A percentile compares a stretch with the other conserved stretches of the same genome.
phyloP scores from a whole-genome alignment of 495 filamentous ascomycete species.

The Xylaria scruposa region DNA sequence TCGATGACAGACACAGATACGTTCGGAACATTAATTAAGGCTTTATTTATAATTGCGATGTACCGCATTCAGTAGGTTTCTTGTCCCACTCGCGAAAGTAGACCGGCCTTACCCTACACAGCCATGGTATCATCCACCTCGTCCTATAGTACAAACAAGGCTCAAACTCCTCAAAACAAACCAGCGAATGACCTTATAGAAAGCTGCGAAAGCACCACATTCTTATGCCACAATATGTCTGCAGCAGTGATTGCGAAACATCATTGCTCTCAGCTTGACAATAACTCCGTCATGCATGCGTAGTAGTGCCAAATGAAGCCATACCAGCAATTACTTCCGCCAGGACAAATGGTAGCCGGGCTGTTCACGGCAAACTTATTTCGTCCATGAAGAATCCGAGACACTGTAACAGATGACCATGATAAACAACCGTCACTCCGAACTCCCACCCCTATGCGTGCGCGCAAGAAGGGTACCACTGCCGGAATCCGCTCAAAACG shows the following conservation, averaged over 20 bases:
- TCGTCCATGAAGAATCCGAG: neutral
- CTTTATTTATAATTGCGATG: constrained; percentile 10
- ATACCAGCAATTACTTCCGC: constrained; percentile 11
- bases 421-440: constrained; percentile 7
- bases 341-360: neutral
- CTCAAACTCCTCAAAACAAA: constrained; percentile 8
- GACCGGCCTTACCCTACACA: constrained; percentile 6
- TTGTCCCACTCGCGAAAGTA: constrained; percentile 13
- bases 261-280: constrained; percentile 11
- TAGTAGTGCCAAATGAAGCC: constrained; percentile 2
- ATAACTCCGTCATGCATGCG: neutral
- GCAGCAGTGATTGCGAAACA: neutral
- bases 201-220: neutral
- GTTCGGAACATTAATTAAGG: constrained; percentile 9
- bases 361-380: neutral
- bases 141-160: constrained; percentile 20
- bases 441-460: neutral
- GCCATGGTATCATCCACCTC: constrained; percentile 14
- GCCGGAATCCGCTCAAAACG: neutral
- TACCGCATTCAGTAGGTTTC: neutral
- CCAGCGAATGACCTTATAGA: neutral
- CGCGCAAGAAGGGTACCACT: neutral
- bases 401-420: neutral
- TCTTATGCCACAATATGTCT: neutral
- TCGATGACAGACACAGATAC: neutral